phyloP scores from a whole-genome alignment of 257 asterid genomes.

The Lycium barbarum region DNA sequence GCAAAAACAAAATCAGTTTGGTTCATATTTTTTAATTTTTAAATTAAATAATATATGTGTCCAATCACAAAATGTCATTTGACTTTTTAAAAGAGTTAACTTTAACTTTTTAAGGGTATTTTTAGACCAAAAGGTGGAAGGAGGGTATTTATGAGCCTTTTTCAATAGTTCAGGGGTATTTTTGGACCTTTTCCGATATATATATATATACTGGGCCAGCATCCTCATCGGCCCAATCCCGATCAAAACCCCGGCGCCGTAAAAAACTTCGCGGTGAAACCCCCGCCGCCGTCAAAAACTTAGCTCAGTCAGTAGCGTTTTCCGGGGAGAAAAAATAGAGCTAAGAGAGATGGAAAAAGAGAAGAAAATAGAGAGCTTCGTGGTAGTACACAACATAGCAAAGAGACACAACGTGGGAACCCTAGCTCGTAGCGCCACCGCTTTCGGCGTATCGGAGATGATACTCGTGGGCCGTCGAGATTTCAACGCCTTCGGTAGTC shows the following conservation, averaged over 20 bases:
- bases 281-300: neutral
- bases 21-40: too few relatives aligned
- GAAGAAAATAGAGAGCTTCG: constrained; percentile 67
- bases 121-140: too few relatives aligned
- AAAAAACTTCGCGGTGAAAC: neutral
- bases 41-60: too few relatives aligned
- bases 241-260: neutral
- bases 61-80: too few relatives aligned
- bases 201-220: constrained; percentile 7
- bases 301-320: neutral
- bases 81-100: too few relatives aligned
- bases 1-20: too few relatives aligned
- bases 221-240: constrained; percentile 7
- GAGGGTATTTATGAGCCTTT: too few relatives aligned
- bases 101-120: too few relatives aligned
- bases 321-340: neutral
- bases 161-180: too few relatives aligned
- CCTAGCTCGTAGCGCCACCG: constrained; percentile 96
- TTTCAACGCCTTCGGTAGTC: constrained; percentile 96
- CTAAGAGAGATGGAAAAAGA: constrained; percentile 49
- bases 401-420: constrained; percentile 99
- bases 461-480: constrained; percentile 90
- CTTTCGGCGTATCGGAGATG: constrained; percentile 90
- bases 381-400: constrained; percentile 90
- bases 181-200: too few relatives aligned